Evolutionary conservation across 2,329 filamentous ascomycete species (phyloP).

Genomic region (Microsporum canis): DNA sequence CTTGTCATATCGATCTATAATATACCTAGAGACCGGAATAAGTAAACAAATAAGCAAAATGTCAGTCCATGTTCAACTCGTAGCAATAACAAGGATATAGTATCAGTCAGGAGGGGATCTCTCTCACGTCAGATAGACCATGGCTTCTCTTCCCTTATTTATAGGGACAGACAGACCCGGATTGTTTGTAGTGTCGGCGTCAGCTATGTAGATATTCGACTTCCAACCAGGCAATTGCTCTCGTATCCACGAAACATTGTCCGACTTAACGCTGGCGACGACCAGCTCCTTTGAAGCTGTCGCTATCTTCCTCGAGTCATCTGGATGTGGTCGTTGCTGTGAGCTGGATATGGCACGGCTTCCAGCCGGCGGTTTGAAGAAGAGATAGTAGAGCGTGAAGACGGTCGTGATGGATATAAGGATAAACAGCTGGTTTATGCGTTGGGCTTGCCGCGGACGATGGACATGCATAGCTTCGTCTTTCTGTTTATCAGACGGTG

Average conservation of each 20-base stretch:
- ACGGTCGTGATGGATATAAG: constrained; percentile 1
- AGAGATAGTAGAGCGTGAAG: background rate
- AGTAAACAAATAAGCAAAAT: background rate
- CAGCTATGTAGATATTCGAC: constrained; percentile 45
- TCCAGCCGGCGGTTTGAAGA: background rate
- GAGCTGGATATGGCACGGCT: background rate
- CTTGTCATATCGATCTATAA: constrained; percentile 33
- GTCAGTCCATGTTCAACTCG: background rate
- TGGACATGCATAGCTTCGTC: background rate
- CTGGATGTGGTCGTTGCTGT: background rate
- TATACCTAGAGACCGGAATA: constrained; percentile 23
- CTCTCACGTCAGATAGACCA: constrained; percentile 34
- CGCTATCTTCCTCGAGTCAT: background rate
- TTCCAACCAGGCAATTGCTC: constrained; percentile 37
- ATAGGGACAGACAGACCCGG: constrained; percentile 36
- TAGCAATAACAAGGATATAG: background rate
- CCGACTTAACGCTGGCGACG: constrained; percentile 30
- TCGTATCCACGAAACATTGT: constrained; percentile 32
- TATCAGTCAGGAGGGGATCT: background rate
- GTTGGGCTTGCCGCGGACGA: background rate
- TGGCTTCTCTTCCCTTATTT: constrained; percentile 35
- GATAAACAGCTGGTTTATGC: constrained; percentile 5
- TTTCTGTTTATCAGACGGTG: background rate
- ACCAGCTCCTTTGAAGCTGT: constrained; percentile 19
- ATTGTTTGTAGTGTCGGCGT: constrained; percentile 28